Evolutionary conservation across 257 asterid species (phyloP).

Genomic region (Solanum tarijense): DNA sequence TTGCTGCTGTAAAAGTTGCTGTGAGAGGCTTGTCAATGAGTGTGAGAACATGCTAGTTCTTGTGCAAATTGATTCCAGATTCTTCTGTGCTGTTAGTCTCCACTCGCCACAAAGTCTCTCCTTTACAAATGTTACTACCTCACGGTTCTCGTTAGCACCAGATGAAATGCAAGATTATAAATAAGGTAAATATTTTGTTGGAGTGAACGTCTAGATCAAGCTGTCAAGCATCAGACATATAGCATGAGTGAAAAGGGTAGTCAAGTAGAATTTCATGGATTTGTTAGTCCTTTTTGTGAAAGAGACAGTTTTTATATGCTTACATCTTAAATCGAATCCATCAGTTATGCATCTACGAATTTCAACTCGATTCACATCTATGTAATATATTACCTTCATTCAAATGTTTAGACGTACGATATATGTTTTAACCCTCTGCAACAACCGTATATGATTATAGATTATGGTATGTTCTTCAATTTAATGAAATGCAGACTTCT

Average conservation of each 20-base stretch:
- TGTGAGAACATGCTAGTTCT: slow-evolving; percentile 37
- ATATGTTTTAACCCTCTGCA: too few species aligned
- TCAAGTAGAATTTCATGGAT: not conserved
- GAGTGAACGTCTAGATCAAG: not conserved
- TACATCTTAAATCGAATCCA: too few species aligned
- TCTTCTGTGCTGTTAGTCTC: not conserved
- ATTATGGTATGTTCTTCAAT: too few species aligned
- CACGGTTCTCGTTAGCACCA: not conserved
- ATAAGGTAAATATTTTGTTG: not conserved
- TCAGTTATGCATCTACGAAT: too few species aligned
- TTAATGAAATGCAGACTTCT: too few species aligned
- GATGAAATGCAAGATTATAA: not conserved
- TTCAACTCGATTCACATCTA: too few species aligned
- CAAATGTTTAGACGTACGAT: too few species aligned
- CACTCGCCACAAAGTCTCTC: not conserved
- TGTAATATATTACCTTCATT: too few species aligned
- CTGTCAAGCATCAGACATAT: not conserved
- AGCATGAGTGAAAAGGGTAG: not conserved
- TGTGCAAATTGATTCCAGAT: not conserved
- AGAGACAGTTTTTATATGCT: not conserved
- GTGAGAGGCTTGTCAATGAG: slow-evolving; percentile 70
- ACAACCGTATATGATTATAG: fast-evolving
- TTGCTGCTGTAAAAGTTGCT: slow-evolving; percentile 83
- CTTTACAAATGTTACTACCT: not conserved
- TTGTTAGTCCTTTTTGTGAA: not conserved